Evolutionary conservation across 2,329 filamentous ascomycete species (phyloP), one percentile per base, ranked within the genome.

Genomic region (Penicillium carneum): DNA sequence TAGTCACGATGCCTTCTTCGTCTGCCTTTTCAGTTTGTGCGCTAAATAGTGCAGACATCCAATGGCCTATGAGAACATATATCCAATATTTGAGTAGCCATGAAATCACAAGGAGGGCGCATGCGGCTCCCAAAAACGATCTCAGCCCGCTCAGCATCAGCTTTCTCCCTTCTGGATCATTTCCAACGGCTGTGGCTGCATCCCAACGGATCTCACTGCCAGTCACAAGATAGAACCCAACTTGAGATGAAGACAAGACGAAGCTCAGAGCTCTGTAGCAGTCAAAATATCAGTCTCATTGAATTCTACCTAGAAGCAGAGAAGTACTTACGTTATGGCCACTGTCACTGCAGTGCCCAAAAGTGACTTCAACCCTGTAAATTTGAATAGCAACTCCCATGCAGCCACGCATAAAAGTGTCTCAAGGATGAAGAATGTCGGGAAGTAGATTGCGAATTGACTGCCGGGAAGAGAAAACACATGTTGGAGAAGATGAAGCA

Each of bases 171-270:
- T 70, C 72, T 1, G 71, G 68, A 50, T 76, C 73, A 33, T 63
- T 66, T 20, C 70, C 70, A 14, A 74, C 67, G 45, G 65, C 72
- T 18, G 66, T 68, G 2, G 72, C 72, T 20, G 72, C 68, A 59
- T 72, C 69, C 69, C 73, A 76, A 43, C 71, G 72, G 52, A 74
- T 64, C 48, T 76, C 73, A 23, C 69, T 68, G 26, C 73, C 71
- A 11, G 73, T 75, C 31, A 76, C 70, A 42, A 71, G 68, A 51
- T 71, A 75, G 38, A 76, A 76, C 0, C 71, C 72, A 7, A 74
- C 63, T 41, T 75, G 72, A 6, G 71, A 71, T 4, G 73, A 63
- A 16, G 70, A 61, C 3, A 71, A 68, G 45, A 61, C 54, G 7
- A 72, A 63, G 16, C 66, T 66, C 26, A 74, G 45, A 23, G 49